Conservation (phyloP, 2,329 filamentous ascomycete genomes). For the Emmonsiellopsis sp. region DNA sequence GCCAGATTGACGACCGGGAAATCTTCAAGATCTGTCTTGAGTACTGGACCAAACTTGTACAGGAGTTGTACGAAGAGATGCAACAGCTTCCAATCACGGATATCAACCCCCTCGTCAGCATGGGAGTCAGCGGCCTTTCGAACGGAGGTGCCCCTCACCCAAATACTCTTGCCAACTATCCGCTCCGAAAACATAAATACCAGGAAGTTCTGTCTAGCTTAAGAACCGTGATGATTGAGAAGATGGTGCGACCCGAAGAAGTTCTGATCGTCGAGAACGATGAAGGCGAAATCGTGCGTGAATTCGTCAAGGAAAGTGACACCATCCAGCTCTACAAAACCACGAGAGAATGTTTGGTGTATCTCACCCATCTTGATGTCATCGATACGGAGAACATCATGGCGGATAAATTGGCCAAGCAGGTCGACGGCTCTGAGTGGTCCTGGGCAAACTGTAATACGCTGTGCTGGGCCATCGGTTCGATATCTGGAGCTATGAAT, state of each 20-base stretch:
- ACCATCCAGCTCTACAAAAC: slow-evolving; percentile 99
- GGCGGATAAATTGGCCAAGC: slow-evolving; percentile 93
- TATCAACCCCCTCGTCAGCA: slow-evolving; percentile 76
- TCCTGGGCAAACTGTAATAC: slow-evolving; percentile 99
- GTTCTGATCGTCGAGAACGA: slow-evolving; percentile 99
- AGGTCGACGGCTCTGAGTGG: slow-evolving; percentile 94
- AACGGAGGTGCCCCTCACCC: slow-evolving; percentile 81
- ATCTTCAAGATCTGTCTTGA: slow-evolving; percentile 99
- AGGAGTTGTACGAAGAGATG: slow-evolving; percentile 98
- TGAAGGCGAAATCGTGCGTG: slow-evolving; percentile 95
- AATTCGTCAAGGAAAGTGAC: slow-evolving; percentile 98
- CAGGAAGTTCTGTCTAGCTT: slow-evolving; percentile 88
- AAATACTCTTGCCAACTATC: slow-evolving; percentile 75
- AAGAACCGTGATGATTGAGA: slow-evolving; percentile 97
- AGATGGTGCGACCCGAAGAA: slow-evolving; percentile 98
- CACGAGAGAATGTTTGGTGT: slow-evolving; percentile 91
- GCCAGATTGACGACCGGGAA: slow-evolving; percentile 95
- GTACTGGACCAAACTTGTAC: slow-evolving; percentile 98
- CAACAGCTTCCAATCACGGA: slow-evolving; percentile 90
- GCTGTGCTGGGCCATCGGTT: slow-evolving; percentile 97
- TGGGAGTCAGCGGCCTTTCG: slow-evolving; percentile 60
- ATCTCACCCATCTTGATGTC: slow-evolving; percentile 93
- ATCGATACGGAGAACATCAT: slow-evolving; percentile 97
- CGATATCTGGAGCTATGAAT: slow-evolving; percentile 98
- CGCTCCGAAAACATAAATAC: slow-evolving; percentile 96